Conservation (phyloP, 1,139 yeast species). For the Pichia sp. region DNA sequence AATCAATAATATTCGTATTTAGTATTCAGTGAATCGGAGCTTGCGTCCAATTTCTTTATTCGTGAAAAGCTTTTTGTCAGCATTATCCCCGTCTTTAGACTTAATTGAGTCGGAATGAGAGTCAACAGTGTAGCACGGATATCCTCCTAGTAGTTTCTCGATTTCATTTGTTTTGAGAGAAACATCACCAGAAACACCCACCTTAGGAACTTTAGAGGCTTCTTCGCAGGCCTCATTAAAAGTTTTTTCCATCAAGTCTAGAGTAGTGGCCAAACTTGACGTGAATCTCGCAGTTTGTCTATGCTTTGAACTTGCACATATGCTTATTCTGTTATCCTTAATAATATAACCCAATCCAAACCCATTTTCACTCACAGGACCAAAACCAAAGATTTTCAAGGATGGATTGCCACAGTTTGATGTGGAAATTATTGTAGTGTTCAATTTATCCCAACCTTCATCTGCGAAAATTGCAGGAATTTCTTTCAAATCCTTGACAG, state of each 20-base stretch:
- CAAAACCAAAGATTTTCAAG: conserved; percentile 82
- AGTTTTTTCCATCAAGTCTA: conserved; percentile 58
- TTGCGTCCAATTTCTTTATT: conserved; percentile 67
- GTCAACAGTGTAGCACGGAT: conserved; percentile 45
- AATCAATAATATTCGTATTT: conserved; percentile 15
- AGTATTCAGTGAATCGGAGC: conserved; percentile 69
- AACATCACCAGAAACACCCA: conserved; percentile 8
- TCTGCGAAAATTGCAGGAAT: conserved; percentile 72
- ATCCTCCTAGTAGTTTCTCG: conserved; percentile 66
- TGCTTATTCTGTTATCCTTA: conserved; percentile 76
- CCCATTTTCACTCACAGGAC: conserved; percentile 87
- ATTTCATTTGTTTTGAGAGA: conserved; percentile 18
- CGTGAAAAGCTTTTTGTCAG: conserved; percentile 47
- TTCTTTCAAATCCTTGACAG: conserved; percentile 30
- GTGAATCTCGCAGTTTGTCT: conserved; percentile 83
- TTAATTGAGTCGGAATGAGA: conserved; percentile 44
- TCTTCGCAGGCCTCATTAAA: conserved; percentile 41
- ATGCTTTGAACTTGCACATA: conserved; percentile 87
- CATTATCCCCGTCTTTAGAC: conserved; percentile 49
- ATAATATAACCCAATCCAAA: conserved; percentile 90
- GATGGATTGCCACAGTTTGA: conserved; percentile 84
- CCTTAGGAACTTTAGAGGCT: conserved; percentile 13
- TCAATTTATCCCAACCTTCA: conserved; percentile 67
- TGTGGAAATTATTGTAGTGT: conserved; percentile 61
- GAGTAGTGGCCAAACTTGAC: conserved; percentile 66